phyloP scores from a whole-genome alignment of 805 yeast species.

The Saturnispora gosingensis region DNA sequence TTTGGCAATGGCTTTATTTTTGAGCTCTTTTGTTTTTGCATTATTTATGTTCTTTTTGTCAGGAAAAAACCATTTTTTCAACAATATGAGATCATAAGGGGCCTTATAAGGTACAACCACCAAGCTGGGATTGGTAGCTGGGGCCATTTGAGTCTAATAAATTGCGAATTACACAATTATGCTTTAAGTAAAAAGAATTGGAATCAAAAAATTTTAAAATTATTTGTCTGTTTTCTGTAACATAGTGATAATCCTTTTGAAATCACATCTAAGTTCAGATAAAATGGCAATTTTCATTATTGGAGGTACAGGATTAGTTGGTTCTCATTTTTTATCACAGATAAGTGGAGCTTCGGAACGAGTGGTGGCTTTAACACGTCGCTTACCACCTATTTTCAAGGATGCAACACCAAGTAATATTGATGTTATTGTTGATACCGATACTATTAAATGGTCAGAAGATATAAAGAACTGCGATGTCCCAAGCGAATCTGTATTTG shows the following conservation, averaged over 20 bases:
- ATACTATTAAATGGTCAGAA: conserved; percentile 45
- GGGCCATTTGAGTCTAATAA: neutral
- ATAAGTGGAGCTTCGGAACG: conserved; percentile 29
- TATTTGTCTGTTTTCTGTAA: neutral
- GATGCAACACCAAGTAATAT: conserved; percentile 9
- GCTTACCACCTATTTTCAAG: conserved; percentile 22
- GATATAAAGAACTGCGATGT: conserved; percentile 20
- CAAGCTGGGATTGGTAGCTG: neutral
- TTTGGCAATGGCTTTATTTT: conserved; percentile 37
- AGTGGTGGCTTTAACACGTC: conserved; percentile 45
- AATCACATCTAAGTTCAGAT: neutral
- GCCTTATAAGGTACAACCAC: conserved; percentile 22
- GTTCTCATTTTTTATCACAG: conserved; percentile 42
- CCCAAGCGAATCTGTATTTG: conserved; percentile 34
- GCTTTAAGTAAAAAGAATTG: neutral
- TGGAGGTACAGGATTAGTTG: conserved; percentile 80
- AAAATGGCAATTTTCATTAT: conserved; percentile 29
- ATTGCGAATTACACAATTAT: neutral
- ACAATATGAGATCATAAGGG: conserved; percentile 33
- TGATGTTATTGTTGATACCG: conserved; percentile 36
- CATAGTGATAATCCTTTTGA: neutral
- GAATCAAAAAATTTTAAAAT: neutral
- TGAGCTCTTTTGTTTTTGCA: conserved; percentile 2
- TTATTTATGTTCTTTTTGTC: neutral
- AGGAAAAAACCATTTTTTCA: conserved; percentile 44